Base-by-base conservation (phyloP, 192 early-diverging fungal genomes). In the Entomortierella parvispora region DNA sequence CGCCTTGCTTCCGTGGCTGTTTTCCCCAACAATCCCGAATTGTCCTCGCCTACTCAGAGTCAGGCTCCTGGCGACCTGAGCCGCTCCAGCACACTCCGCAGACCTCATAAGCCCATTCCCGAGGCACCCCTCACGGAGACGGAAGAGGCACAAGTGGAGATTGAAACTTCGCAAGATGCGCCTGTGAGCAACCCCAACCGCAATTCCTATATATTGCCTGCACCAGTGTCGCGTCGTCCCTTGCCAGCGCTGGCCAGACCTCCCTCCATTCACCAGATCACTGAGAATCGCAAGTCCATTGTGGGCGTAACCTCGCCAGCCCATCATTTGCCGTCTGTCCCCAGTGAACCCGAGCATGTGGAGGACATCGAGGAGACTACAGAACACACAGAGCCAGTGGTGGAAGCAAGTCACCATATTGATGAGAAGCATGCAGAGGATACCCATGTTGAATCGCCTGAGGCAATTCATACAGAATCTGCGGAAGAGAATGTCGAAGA, bases 191-290 rank as follows among this genome's bases (percentile, higher is more conserved):
- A 20, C 46, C 67, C 71, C 22, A 77, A 68, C 25, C 65, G 66
- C 4, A 68, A 29, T 40, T 77, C 74, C 2, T 68, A 68, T 29
- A 68, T 77, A 20, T 34, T 77, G n/a, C 74, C 74, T 0, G 58
- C 74, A 4, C 74, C 74, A 9, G 66, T 77, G 10, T 47, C 66
- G 7, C 65, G 74, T 20, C 45, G 71, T 14, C 51, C 71, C 17
- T 32, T 76, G 60, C 65, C 75, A 25, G 60, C 81, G 2, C 65
- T 82, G 53, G 69, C 81, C 6, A 64, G 70, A 64, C 80, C 68
- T 44, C 81, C 81, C 11, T 68, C 80, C 2, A 58, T 82, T 42
- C 74, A 76, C 32, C 58, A 70, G n/a, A 43, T 55, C 2, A 25
- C 58, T 12, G 62, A 68, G 55, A 77, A 67, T 25, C 55, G 66